Conservation (phyloP, 768 basidiomycete genomes). For the Collybiopsis confluens region DNA sequence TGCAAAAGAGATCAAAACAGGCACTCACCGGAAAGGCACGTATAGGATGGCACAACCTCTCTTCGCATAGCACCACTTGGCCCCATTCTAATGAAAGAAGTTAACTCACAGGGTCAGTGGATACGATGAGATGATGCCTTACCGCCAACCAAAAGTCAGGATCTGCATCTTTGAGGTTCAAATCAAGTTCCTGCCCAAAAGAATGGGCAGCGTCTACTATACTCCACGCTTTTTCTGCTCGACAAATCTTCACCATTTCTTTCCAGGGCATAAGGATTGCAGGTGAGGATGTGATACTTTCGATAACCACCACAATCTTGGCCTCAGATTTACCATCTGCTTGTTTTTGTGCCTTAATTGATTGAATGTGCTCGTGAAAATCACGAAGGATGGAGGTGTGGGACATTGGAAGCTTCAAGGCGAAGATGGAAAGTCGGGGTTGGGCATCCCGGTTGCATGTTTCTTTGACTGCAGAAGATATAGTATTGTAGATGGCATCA, state of each 20-base stretch:
- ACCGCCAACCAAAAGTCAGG: conserved; percentile 84
- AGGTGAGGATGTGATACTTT: conserved; percentile 61
- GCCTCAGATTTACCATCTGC: background rate
- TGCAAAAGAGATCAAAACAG: background rate
- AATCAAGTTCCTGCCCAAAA: conserved; percentile 67
- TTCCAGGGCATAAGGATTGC: conserved; percentile 75
- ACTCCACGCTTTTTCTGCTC: conserved; percentile 56
- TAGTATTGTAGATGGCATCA: background rate
- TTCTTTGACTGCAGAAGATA: background rate
- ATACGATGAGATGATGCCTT: conserved; percentile 17
- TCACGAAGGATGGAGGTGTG: background rate
- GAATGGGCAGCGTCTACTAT: conserved; percentile 83
- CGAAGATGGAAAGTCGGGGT: background rate
- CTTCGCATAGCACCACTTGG: conserved; percentile 81
- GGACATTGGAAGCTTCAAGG: background rate
- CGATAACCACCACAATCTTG: conserved; percentile 65
- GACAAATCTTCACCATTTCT: conserved; percentile 62
- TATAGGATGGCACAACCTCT: conserved; percentile 69
- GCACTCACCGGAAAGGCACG: conserved; percentile 50
- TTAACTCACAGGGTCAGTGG: background rate
- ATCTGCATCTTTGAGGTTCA: conserved; percentile 50
- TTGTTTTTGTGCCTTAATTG: background rate
- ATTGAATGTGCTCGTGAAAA: background rate
- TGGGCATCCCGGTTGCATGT: background rate
- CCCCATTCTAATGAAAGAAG: conserved; percentile 53